These are phyloP conservation scores for Massariosphaeria phaeospora DNA, from an alignment of 495 filamentous ascomycete genomes.

Conservation along the genomic window DNA sequence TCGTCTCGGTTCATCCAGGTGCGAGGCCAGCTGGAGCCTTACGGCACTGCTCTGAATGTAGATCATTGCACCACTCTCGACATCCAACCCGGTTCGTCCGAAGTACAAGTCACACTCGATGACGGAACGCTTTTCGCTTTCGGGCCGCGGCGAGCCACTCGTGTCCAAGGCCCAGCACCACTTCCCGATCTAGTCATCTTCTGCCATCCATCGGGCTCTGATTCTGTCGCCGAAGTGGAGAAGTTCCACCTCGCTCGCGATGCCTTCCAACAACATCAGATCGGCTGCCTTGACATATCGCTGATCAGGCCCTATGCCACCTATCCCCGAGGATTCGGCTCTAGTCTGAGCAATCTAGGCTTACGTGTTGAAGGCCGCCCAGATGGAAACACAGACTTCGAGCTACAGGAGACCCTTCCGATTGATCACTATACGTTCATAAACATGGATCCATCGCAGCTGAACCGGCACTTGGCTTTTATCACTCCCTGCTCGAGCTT, in stretches of 20 bases:
- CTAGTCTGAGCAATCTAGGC: slow-evolving; percentile 12
- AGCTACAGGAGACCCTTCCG: slow-evolving; percentile 18
- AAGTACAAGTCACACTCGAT: slow-evolving; percentile 1
- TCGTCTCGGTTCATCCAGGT: slow-evolving; percentile 28
- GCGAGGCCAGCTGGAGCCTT: slow-evolving; percentile 22
- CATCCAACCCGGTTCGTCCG: not conserved
- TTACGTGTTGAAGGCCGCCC: slow-evolving; percentile 26
- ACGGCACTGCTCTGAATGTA: slow-evolving; percentile 15
- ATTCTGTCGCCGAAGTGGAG: not conserved
- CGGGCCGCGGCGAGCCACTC: not conserved
- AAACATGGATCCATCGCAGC: slow-evolving; percentile 21
- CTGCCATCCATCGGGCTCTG: slow-evolving; percentile 11
- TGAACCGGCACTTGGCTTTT: slow-evolving; percentile 30
- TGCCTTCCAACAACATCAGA: slow-evolving; percentile 6
- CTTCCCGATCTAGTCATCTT: slow-evolving; percentile 27
- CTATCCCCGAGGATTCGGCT: slow-evolving; percentile 12
- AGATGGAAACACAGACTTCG: not conserved
- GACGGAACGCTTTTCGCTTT: slow-evolving; percentile 16
- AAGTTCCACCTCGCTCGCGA: slow-evolving; percentile 15
- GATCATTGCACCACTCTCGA: slow-evolving; percentile 21
- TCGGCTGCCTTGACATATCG: slow-evolving; percentile 20
- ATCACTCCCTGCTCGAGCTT: not conserved
- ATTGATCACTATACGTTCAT: slow-evolving; percentile 25
- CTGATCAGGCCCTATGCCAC: slow-evolving; percentile 15
- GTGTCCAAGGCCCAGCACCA: not conserved